These are phyloP conservation scores for Flaveria brownii DNA, from an alignment of 129 eudicot genomes.

Conservation along the genomic window DNA sequence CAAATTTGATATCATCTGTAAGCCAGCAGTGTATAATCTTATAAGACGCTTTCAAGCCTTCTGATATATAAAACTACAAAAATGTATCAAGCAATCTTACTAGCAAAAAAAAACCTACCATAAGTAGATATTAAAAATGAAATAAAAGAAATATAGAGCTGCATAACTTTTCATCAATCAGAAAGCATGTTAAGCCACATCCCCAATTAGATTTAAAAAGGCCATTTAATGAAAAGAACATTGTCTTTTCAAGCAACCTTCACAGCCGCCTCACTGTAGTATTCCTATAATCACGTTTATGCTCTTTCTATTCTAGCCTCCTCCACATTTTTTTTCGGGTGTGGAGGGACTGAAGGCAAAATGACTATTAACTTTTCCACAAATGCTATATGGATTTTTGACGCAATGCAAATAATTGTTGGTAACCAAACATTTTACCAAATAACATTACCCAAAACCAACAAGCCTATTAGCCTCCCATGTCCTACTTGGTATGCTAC, in stretches of 20 bases:
- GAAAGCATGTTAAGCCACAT: not conserved
- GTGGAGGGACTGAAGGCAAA: not conserved
- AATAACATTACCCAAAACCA: not conserved
- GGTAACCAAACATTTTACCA: not conserved
- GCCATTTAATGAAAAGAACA: not conserved
- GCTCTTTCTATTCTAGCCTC: slow-evolving; percentile 10
- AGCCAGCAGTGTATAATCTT: slow-evolving; percentile 11
- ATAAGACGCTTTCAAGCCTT: slow-evolving; percentile 1
- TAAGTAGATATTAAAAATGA: slow-evolving; percentile 1
- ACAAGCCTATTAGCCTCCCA: not conserved
- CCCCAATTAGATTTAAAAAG: not conserved
- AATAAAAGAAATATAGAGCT: not conserved
- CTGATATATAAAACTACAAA: not conserved
- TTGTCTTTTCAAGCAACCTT: not conserved
- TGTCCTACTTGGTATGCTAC: not conserved
- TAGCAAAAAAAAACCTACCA: not conserved
- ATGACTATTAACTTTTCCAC: not conserved
- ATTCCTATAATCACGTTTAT: not conserved
- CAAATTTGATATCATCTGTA: slow-evolving; percentile 4
- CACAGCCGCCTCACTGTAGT: slow-evolving; percentile 11
- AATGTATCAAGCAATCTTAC: not conserved
- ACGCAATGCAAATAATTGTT: not conserved
- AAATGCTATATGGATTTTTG: not conserved
- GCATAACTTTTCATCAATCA: not conserved
- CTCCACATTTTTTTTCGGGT: not conserved